Percentiles rank a stretch among this genome's conserved stretches.
Evolutionary conservation across 257 asterid genomes (phyloP).

Genomic region (Dorcoceras hygrometricum): DNA sequence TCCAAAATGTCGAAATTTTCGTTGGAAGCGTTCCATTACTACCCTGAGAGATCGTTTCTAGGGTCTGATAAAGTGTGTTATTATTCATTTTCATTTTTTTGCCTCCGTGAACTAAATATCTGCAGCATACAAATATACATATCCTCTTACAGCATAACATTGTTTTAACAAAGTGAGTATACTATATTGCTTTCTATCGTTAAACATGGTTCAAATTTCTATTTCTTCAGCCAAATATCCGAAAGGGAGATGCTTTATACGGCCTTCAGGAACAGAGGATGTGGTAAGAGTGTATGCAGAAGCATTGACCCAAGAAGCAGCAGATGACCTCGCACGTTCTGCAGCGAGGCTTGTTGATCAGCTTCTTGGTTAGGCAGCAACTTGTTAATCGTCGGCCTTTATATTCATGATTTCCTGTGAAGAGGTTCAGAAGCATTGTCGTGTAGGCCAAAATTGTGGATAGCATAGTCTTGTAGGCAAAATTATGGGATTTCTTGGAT

Average conservation of each 20-base stretch:
- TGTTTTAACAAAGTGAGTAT: background rate
- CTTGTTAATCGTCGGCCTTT: slow-evolving; percentile 18
- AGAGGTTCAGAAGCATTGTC: background rate
- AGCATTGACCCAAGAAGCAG: slow-evolving; percentile 74
- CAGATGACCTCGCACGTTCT: slow-evolving; percentile 65
- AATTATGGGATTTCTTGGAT: background rate
- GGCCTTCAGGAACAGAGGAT: slow-evolving; percentile 96
- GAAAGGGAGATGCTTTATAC: slow-evolving; percentile 74
- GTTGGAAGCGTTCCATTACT: background rate
- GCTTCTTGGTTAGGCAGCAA: slow-evolving; percentile 45
- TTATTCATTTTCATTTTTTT: background rate
- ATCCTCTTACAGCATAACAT: background rate
- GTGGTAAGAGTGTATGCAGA: slow-evolving; percentile 92
- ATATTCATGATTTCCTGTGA: background rate
- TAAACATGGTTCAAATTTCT: slow-evolving; percentile 8
- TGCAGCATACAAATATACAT: background rate
- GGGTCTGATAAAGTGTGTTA: background rate
- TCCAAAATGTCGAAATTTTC: background rate
- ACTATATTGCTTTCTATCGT: background rate
- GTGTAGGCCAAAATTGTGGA: background rate
- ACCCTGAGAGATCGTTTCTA: background rate
- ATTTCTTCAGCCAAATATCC: slow-evolving; percentile 54
- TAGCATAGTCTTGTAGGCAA: background rate
- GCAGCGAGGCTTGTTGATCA: slow-evolving; percentile 65
- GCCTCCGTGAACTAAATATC: background rate